phyloP scores from a whole-genome alignment of 768 basidiomycete genomes.

The Omphalotus guepiniiformis region DNA sequence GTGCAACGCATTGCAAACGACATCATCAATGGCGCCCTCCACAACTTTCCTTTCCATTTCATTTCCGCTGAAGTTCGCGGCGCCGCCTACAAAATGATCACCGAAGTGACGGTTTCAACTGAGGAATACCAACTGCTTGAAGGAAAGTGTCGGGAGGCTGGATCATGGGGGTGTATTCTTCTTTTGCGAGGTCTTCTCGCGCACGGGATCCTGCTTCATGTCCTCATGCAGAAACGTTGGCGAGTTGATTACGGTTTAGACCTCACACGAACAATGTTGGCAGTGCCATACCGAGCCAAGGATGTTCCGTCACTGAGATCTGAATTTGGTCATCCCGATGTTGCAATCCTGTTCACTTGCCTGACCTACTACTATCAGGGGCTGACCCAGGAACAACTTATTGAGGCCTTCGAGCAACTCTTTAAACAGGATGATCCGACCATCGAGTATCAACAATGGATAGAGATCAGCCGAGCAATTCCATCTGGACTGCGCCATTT shows the following conservation, averaged over 20 bases:
- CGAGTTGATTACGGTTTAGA: conserved; percentile 51
- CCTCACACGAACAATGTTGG: conserved; percentile 35
- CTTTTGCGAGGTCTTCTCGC: conserved; percentile 43
- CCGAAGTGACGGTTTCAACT: conserved; percentile 5
- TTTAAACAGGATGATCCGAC: conserved; percentile 36
- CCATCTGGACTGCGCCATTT: conserved; percentile 27
- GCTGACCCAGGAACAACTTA: conserved; percentile 34
- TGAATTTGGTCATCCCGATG: conserved; percentile 52
- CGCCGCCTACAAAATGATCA: conserved; percentile 22
- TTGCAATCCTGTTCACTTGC: conserved; percentile 41
- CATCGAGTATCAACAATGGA: conserved; percentile 39
- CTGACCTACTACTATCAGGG: conserved; percentile 48
- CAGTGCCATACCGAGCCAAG: conserved; percentile 53
- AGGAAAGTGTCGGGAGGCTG: conserved; percentile 13
- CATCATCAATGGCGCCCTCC: conserved; percentile 13
- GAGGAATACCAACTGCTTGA: conserved; percentile 9
- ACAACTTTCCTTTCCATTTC: conserved; percentile 15
- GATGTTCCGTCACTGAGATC: conserved; percentile 41
- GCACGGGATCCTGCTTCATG: conserved; percentile 34
- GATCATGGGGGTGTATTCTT: conserved; percentile 33
- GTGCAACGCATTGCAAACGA: conserved; percentile 13
- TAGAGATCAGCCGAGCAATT: conserved; percentile 17
- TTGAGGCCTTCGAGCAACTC: conserved; percentile 32
- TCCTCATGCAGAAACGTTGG: conserved; percentile 38
- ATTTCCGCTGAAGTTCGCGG: conserved; percentile 14